Evolutionary conservation across 2,329 filamentous ascomycete species (phyloP), one percentile per base, ranked within the genome.

Genomic region (Aaosphaeria pasadenensis): DNA sequence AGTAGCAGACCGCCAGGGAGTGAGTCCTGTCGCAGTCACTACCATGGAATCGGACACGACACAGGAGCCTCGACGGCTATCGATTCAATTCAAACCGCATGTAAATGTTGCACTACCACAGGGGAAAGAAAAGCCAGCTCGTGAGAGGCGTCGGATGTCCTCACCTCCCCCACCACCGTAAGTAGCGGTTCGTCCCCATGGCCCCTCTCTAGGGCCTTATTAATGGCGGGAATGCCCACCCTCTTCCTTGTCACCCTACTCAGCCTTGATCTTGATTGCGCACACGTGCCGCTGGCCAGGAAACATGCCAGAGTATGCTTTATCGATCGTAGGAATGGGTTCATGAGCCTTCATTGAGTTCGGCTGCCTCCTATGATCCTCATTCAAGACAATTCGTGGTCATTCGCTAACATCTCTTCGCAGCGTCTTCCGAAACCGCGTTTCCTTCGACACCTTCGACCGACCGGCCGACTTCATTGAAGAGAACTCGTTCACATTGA

Each of bases 361-460:
- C 17, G 17, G 17, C 17, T 24, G 17, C 17, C 17, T 24, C 17
- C 17, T 24, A 24, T 24, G 17, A 24, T 24, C 17, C 17, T 24
- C 17, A 24, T 24, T 24, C 17, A 24, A 24, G 17, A 24, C 17
- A 24, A 24, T 24, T 24, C 17, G 17, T 24, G 3, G 17, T 17
- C 13, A 24, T 7, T 32, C 17, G 40, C 56, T 67, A 39, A 64
- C 55, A 52, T 9, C 24, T 11, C 24, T 17, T 38, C 35, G 5
- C 52, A 83, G 82, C 47, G 81, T 82, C 47, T 89, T 87, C 66
- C 77, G 84, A 48, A 77, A 80, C 39, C 84, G 84, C 55, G 85
- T 89, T 32, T 85, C 83, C n/a, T 89, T 89, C 64, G 84, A 89
- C 66, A 89, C 86, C 1, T 88, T 89, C 62, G 82, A 82, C 53